Conservation (phyloP, 2,329 filamentous ascomycete genomes). For the Arthrobotrys entomopaga region DNA sequence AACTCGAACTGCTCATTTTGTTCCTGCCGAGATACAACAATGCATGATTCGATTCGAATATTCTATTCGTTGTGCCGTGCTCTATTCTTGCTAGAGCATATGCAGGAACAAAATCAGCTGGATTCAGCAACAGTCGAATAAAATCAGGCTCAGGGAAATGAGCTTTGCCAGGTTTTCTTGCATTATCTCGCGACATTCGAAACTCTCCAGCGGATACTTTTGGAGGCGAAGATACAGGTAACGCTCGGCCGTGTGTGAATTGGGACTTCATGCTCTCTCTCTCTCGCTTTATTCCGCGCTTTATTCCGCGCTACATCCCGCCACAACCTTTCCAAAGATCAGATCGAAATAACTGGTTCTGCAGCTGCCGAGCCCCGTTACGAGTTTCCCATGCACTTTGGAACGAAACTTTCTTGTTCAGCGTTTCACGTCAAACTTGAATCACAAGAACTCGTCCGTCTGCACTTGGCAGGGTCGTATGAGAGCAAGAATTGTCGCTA, state of each 20-base stretch:
- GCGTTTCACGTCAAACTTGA: no score
- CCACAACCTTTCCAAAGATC: no score
- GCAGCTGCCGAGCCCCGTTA: no score
- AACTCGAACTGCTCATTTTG: constrained; percentile 14
- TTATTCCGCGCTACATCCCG: no score
- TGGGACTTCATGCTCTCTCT: background rate
- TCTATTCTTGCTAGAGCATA: constrained; percentile 2
- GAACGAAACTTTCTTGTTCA: no score
- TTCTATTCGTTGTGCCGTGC: background rate
- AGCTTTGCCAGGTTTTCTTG: background rate
- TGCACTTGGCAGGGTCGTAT: no score
- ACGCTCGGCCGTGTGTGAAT: no score
- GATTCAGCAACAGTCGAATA: constrained; percentile 11
- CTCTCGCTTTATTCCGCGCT: background rate
- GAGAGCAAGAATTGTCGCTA: no score
- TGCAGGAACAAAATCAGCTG: constrained; percentile 33
- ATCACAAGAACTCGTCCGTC: no score
- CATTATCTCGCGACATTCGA: constrained; percentile 22
- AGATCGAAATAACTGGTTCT: no score
- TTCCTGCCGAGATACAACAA: constrained; percentile 28
- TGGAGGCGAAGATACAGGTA: constrained; percentile 3
- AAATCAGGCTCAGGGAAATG: constrained; percentile 5
- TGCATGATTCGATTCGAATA: constrained; percentile 9
- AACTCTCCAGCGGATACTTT: constrained; percentile 38
- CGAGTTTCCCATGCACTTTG: no score